phyloP scores from a whole-genome alignment of 768 basidiomycete species.

The Mycena belliarum region DNA sequence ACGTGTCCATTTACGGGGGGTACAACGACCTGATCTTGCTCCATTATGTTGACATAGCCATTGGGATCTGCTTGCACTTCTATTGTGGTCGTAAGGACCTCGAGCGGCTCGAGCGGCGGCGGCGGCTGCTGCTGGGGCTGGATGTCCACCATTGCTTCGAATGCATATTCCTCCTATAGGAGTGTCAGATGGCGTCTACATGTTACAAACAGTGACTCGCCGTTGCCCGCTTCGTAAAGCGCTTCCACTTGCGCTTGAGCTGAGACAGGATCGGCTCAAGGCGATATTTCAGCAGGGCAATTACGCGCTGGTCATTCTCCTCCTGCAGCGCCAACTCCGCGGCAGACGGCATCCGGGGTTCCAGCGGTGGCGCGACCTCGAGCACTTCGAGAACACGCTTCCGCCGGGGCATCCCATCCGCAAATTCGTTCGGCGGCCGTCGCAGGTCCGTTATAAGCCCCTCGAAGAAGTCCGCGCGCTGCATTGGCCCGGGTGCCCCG shows the following conservation, averaged over 20 bases:
- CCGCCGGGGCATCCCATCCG: conserved; percentile 82
- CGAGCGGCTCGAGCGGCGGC: conserved; percentile 28
- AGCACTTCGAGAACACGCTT: conserved; percentile 85
- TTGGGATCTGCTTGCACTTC: conserved; percentile 41
- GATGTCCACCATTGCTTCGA: conserved; percentile 38
- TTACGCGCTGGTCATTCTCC: conserved; percentile 75
- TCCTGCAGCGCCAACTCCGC: conserved; percentile 82
- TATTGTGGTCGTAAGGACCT: conserved; percentile 38
- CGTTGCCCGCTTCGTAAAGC: conserved; percentile 78
- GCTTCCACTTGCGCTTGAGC: conserved; percentile 89
- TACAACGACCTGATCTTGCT: conserved; percentile 37
- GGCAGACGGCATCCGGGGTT: conserved; percentile 78
- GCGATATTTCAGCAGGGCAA: conserved; percentile 85
- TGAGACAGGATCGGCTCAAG: conserved; percentile 88
- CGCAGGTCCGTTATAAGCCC: conserved; percentile 67
- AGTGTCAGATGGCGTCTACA: conserved; percentile 12
- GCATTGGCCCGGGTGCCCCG: conserved; percentile 46
- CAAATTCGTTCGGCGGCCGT: conserved; percentile 83
- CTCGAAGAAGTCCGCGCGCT: conserved; percentile 76
- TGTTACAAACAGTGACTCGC: conserved; percentile 44
- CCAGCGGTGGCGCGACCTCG: conserved; percentile 86
- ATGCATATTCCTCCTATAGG: conserved; percentile 73
- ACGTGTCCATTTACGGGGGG: conserved; percentile 36
- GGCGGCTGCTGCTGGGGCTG: conserved; percentile 27
- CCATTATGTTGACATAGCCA: conserved; percentile 45